phyloP scores from a whole-genome alignment of 192 early-diverging fungal species.

The Podila epigama region DNA sequence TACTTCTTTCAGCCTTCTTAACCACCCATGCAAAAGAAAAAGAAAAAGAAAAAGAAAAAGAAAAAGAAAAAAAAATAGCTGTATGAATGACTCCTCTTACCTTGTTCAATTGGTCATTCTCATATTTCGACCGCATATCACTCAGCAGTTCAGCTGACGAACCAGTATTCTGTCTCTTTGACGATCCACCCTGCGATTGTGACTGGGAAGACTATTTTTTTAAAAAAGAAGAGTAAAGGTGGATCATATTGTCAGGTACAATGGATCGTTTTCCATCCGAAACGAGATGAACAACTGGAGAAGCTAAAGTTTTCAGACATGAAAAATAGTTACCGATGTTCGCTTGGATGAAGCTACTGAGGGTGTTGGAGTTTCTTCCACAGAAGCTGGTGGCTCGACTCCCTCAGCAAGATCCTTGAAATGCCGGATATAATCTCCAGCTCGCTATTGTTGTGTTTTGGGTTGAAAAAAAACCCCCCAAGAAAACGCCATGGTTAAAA shows the following conservation, averaged over 20 bases:
- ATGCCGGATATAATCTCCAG: slow-evolving; percentile 37
- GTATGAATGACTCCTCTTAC: slow-evolving; percentile 6
- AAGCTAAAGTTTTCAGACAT: too few relatives aligned
- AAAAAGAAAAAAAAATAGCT: not conserved
- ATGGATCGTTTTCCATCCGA: too few relatives aligned
- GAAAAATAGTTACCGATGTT: slow-evolving; percentile 13
- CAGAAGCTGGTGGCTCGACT: slow-evolving; percentile 4
- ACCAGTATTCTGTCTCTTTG: slow-evolving; percentile 18
- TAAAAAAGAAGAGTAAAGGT: not conserved
- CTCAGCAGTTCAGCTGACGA: slow-evolving; percentile 1
- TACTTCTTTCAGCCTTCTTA: too few relatives aligned
- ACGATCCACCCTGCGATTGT: not conserved
- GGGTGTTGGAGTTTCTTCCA: not conserved
- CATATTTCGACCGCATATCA: slow-evolving; percentile 23
- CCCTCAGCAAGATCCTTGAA: slow-evolving; percentile 26
- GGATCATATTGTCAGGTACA: not conserved
- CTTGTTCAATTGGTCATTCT: slow-evolving; percentile 28
- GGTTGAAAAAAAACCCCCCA: too few relatives aligned
- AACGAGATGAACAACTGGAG: too few relatives aligned
- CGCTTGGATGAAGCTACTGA: slow-evolving; percentile 11
- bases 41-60: not conserved
- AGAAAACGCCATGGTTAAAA: too few relatives aligned
- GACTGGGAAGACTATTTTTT: not conserved
- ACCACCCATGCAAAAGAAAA: too few relatives aligned
- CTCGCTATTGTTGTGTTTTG: too few relatives aligned